Conservation (phyloP, 805 yeast species). For the Lipomyces orientalis region DNA sequence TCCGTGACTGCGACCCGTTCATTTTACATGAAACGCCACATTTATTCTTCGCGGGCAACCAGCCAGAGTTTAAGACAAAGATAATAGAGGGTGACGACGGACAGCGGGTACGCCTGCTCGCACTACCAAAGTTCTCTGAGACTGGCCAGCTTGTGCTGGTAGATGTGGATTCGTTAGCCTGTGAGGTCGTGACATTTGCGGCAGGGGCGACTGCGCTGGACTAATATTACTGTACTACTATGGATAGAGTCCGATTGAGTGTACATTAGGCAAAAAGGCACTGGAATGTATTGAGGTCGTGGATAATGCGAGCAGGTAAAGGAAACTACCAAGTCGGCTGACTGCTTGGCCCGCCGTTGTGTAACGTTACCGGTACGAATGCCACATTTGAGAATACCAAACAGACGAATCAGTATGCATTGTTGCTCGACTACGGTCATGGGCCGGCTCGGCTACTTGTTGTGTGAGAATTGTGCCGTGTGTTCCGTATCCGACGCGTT, state of each 20-base stretch:
- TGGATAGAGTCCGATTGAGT: not conserved
- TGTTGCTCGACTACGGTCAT: too few species aligned
- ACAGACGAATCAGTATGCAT: too few species aligned
- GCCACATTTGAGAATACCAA: too few species aligned
- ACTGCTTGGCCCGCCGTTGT: too few species aligned
- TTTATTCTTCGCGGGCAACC: slow-evolving; percentile 86
- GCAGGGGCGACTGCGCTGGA: not conserved
- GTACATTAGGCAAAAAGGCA: not conserved
- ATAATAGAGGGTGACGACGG: slow-evolving; percentile 48
- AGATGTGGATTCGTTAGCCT: slow-evolving; percentile 62
- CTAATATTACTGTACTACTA: not conserved
- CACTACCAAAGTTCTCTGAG: slow-evolving; percentile 71
- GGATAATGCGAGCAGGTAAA: too few species aligned
- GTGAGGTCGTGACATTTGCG: slow-evolving; percentile 53
- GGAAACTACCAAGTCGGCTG: too few species aligned
- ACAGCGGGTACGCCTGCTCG: slow-evolving; percentile 57
- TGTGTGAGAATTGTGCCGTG: not conserved
- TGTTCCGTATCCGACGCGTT: not conserved
- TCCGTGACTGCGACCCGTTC: slow-evolving; percentile 77
- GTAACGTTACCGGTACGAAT: too few species aligned
- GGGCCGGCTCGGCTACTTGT: not conserved
- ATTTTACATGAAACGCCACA: slow-evolving; percentile 78
- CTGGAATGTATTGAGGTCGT: too few species aligned
- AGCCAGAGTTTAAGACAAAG: slow-evolving; percentile 62
- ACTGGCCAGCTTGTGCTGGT: slow-evolving; percentile 70